These are phyloP conservation scores for Fraxinus velutina DNA, from an alignment of 305 asterid species.

Conservation along the genomic window DNA sequence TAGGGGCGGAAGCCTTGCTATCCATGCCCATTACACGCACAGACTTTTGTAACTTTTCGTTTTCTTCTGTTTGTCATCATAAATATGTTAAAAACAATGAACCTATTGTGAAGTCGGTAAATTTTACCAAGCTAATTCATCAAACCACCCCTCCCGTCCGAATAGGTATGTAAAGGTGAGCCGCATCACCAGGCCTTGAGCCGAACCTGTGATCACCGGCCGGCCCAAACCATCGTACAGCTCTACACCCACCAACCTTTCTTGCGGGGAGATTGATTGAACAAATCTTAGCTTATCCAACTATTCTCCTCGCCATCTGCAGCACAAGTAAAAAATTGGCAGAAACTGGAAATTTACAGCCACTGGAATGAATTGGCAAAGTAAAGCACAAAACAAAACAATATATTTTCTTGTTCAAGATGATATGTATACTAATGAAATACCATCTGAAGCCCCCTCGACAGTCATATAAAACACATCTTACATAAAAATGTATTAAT, in stretches of 20 bases:
- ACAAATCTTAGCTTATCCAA: neutral
- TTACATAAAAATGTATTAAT: neutral
- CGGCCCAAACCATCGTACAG: neutral
- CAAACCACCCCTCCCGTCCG: neutral
- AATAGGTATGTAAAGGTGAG: neutral
- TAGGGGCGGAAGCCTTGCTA: neutral
- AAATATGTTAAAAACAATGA: neutral
- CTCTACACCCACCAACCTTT: neutral
- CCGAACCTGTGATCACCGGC: neutral
- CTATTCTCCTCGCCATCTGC: neutral
- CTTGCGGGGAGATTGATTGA: neutral
- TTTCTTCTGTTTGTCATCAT: neutral
- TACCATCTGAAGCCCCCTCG: neutral
- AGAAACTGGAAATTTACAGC: neutral
- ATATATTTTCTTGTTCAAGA: neutral
- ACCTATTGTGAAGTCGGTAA: neutral
- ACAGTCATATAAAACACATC: neutral
- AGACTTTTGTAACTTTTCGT: neutral
- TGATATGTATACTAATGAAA: neutral
- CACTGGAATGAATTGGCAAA: neutral
- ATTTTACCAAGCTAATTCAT: neutral
- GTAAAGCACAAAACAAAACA: neutral
- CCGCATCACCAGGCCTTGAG: neutral
- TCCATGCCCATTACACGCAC: neutral
- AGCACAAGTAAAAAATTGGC: neutral